A percentile compares a stretch with the other conserved stretches of the same genome.
phyloP scores from a whole-genome alignment of 1,284 basidiomycete species.

The Wallemia ichthyophaga region DNA sequence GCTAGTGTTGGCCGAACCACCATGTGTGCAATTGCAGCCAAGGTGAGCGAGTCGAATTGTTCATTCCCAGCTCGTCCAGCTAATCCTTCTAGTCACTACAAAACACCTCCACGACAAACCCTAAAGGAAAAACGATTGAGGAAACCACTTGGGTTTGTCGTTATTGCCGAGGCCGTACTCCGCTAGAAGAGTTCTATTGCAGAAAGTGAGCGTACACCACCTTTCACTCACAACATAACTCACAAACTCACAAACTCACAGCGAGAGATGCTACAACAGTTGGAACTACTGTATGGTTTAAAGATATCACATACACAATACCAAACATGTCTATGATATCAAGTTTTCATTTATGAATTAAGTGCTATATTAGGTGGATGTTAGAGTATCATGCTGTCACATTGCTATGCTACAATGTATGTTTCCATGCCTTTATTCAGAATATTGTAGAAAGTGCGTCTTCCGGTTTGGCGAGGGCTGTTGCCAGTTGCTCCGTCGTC shows the following conservation, averaged over 20 bases:
- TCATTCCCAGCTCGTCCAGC: too few species aligned
- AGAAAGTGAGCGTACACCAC: background rate
- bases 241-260: background rate
- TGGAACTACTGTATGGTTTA: background rate
- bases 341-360: too few species aligned
- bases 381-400: background rate
- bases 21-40: too few species aligned
- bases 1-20: too few species aligned
- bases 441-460: conserved; percentile 19
- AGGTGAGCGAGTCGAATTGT: too few species aligned
- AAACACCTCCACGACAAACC: background rate
- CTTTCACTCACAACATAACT: background rate
- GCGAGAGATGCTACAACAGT: background rate
- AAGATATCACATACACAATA: background rate
- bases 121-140: background rate
- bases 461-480: conserved; percentile 13
- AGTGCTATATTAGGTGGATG: background rate
- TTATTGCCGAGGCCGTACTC: background rate
- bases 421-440: too few species aligned
- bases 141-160: background rate
- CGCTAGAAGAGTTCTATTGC: background rate
- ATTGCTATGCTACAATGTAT: too few species aligned
- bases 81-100: too few species aligned
- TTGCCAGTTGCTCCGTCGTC: conserved; percentile 6
- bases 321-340: too few species aligned